phyloP scores from a whole-genome alignment of 306 rosid species.

The Chamaecrista fasciculata region DNA sequence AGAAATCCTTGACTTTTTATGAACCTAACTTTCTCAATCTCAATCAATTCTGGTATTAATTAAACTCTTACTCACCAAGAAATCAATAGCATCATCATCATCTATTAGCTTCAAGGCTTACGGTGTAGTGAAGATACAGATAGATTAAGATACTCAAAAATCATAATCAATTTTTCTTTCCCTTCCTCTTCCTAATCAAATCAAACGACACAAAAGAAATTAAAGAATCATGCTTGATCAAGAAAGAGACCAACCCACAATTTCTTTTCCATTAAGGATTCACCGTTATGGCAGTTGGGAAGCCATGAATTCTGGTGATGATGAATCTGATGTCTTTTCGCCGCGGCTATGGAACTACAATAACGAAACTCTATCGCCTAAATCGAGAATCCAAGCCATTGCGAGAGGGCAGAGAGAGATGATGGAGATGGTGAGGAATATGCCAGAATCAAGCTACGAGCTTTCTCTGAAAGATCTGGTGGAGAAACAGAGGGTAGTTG shows the following conservation, averaged over 20 bases:
- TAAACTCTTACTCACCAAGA: conserved; percentile 44
- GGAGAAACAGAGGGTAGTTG: conserved; percentile 42
- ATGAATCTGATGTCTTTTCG: conserved; percentile 50
- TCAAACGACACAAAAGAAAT: background rate
- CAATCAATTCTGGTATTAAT: conserved; percentile 19
- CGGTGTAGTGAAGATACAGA: conserved; percentile 30
- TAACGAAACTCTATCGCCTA: conserved; percentile 57
- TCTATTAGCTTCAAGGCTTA: conserved; percentile 19
- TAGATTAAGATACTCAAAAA: too few species aligned
- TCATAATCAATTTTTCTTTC: background rate
- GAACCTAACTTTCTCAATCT: background rate
- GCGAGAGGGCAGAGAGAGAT: conserved; percentile 82
- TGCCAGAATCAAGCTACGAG: conserved; percentile 86
- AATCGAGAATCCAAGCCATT: conserved; percentile 61
- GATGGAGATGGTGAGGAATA: conserved; percentile 83
- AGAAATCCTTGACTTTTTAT: conserved; percentile 53
- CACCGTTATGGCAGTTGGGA: conserved; percentile 26
- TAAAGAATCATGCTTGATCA: conserved; percentile 42
- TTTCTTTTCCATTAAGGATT: conserved; percentile 32
- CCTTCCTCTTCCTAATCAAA: background rate
- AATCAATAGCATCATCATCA: conserved; percentile 24
- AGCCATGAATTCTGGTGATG: conserved; percentile 20
- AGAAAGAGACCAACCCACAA: conserved; percentile 32
- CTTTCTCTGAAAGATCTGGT: conserved; percentile 82
- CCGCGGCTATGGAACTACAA: conserved; percentile 66